Percentiles rank a stretch among this genome's conserved stretches.
Conservation (phyloP, 1,284 basidiomycete species). For the Sporisorium graminicola region DNA sequence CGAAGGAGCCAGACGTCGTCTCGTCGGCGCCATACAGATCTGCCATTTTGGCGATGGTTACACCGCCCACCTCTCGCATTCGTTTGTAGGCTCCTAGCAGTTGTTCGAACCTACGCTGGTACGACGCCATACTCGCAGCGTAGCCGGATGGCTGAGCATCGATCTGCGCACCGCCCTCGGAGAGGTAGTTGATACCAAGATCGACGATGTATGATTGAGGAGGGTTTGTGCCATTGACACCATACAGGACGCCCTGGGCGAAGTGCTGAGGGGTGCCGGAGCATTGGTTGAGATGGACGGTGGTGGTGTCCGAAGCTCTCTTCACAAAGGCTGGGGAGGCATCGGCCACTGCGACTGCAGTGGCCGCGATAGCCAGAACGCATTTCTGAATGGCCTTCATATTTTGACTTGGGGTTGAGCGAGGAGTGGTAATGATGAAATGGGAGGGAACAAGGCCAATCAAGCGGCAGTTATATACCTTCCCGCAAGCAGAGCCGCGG, state of each 20-base stretch:
- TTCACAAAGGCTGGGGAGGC: constrained; percentile 14
- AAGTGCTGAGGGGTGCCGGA: constrained; percentile 20
- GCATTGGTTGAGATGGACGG: constrained; percentile 19
- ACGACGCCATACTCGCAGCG: constrained; percentile 16
- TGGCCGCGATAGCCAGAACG: constrained; percentile 4
- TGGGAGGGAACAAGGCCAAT: no score
- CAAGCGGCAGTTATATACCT: no score
- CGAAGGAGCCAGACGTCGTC: constrained; percentile 9
- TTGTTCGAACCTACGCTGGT: constrained; percentile 17
- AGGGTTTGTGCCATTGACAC: constrained; percentile 20
- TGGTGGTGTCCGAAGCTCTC: constrained; percentile 25
- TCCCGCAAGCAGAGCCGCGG: no score
- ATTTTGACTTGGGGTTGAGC: no score
- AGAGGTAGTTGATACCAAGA: constrained; percentile 26
- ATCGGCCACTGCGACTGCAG: not conserved
- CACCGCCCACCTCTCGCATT: constrained; percentile 18
- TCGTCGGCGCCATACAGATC: constrained; percentile 28
- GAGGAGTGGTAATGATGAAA: no score
- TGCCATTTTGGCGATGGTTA: constrained; percentile 28
- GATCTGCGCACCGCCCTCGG: constrained; percentile 26
- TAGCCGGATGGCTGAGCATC: constrained; percentile 21
- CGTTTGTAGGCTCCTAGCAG: constrained; percentile 15
- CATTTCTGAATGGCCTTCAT: not conserved
- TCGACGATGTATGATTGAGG: constrained; percentile 25
- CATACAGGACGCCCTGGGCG: constrained; percentile 27